Base-by-base conservation (phyloP, 2,329 filamentous ascomycete genomes). In the Nothophaeocryptopus gaeumannii region DNA sequence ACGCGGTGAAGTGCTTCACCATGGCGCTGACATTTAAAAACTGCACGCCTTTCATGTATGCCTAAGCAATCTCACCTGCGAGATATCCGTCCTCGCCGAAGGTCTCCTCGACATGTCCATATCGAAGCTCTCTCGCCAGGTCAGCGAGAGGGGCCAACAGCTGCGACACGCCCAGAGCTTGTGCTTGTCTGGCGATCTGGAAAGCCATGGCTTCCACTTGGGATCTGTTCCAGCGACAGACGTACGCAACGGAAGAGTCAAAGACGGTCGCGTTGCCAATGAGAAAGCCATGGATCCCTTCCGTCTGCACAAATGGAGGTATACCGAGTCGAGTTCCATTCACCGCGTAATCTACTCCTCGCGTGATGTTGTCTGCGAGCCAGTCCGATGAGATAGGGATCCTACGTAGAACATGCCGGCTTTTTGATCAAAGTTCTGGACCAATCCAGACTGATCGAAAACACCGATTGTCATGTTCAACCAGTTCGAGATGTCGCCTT, bases 1-100 rank as follows among this genome's bases (percentile, higher is more conserved):
- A 88, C 1, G 79, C 86, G 10, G 82, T 83, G 64, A 85, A 89
- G 64, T 90, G 86, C 71, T 89, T 90, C 39, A 89, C 82, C 67
- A 82, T 88, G 12, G 86, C 81, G 16, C 81, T 82, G 5, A 89
- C 85, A 37, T 83, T 82, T 31, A 75, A 73, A 10, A 75, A 76
- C 65, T 89, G 84, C 1, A 88, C 69, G 16, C 85, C 81, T 43
- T 71, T 74, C 31, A 82, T 73, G 49, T 79, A 82, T 31, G 76
- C 71, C 61, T 86, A 81, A 1, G 78, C 83, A 52, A 88, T 78
- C 62, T 89, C 85, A 5, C 85, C 86, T 2, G 83, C 77, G 55
- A 89, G 73, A 59, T 79, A 85, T 1, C 78, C 71, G 55, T 89
- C 86, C 64, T 89, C 86, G 29, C 82, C 80, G 61, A 80, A 88